phyloP scores from a whole-genome alignment of 1,139 yeast genomes.

The Nakaseomyces bracarensis region DNA sequence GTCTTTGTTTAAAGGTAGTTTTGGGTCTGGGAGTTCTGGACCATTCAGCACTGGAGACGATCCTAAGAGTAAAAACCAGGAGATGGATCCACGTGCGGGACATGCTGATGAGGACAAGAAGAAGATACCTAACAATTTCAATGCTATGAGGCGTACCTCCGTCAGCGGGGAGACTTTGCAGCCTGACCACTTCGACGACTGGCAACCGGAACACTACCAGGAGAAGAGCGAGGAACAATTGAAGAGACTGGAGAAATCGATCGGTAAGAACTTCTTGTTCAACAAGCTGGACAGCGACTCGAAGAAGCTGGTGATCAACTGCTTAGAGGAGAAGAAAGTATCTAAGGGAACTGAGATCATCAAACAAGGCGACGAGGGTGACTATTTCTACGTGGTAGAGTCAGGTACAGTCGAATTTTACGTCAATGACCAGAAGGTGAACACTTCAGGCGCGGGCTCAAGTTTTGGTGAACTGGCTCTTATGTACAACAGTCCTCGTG shows the following conservation, averaged over 20 bases:
- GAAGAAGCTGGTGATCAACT: slow-evolving; percentile 67
- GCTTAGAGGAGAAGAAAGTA: slow-evolving; percentile 65
- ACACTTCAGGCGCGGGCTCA: slow-evolving; percentile 72
- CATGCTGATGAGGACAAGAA: background rate
- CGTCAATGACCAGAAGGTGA: slow-evolving; percentile 67
- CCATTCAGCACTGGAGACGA: slow-evolving; percentile 24
- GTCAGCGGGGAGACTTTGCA: slow-evolving; percentile 67
- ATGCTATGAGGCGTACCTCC: slow-evolving; percentile 77
- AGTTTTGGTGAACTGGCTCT: slow-evolving; percentile 95
- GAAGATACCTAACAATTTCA: slow-evolving; percentile 34
- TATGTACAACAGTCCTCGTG: slow-evolving; percentile 96
- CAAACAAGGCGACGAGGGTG: slow-evolving; percentile 94
- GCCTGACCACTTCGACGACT: slow-evolving; percentile 46
- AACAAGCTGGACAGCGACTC: slow-evolving; percentile 67
- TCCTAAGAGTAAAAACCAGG: slow-evolving; percentile 12
- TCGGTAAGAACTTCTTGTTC: slow-evolving; percentile 76
- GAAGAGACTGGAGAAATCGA: slow-evolving; percentile 57
- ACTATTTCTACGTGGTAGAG: slow-evolving; percentile 84
- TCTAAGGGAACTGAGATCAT: slow-evolving; percentile 60
- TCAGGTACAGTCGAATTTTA: slow-evolving; percentile 73
- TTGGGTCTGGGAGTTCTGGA: slow-evolving; percentile 39
- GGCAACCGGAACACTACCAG: slow-evolving; percentile 63
- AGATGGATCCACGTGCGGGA: background rate
- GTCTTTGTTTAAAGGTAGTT: slow-evolving; percentile 39
- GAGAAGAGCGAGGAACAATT: slow-evolving; percentile 59